Percentiles rank a stretch among this genome's conserved stretches.
phyloP scores from a whole-genome alignment of 2,329 filamentous ascomycete genomes.

The Fusarium mundagurra region DNA sequence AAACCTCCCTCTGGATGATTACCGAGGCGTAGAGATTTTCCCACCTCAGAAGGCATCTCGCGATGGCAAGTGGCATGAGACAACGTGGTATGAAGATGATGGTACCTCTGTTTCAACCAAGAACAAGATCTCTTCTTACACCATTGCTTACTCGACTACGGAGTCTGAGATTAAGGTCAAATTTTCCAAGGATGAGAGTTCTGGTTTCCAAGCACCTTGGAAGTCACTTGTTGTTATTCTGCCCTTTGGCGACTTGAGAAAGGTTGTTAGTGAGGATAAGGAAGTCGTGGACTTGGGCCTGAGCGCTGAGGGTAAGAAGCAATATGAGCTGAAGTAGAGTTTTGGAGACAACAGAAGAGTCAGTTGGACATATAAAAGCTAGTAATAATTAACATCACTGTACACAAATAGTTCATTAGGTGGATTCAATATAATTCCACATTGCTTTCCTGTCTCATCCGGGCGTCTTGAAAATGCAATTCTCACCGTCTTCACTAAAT shows the following conservation, averaged over 20 bases:
- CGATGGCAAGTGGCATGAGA: constrained; percentile 42
- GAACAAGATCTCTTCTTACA: constrained; percentile 49
- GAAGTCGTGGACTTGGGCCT: neutral
- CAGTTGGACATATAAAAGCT: too few relatives aligned
- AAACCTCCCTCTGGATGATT: constrained; percentile 53
- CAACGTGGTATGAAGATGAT: constrained; percentile 52
- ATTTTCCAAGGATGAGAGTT: constrained; percentile 45
- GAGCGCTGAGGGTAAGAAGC: neutral
- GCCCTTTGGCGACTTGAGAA: constrained; percentile 44
- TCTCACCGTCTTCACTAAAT: too few relatives aligned
- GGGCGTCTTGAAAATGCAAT: too few relatives aligned
- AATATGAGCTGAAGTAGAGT: neutral
- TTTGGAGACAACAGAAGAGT: too few relatives aligned
- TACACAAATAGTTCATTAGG: too few relatives aligned
- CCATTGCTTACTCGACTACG: constrained; percentile 38
- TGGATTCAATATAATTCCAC: too few relatives aligned
- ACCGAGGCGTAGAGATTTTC: constrained; percentile 55
- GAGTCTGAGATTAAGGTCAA: constrained; percentile 39
- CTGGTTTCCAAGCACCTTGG: constrained; percentile 49
- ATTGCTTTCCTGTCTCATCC: too few relatives aligned
- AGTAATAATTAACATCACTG: too few relatives aligned
- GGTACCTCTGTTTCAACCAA: constrained; percentile 46
- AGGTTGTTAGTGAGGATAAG: neutral
- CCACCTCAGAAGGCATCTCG: constrained; percentile 42
- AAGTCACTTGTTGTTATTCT: constrained; percentile 46